A percentile compares a stretch with the other conserved stretches of the same genome.
Conservation (phyloP, 176 grass and related monocot genomes). For the Tuctoria greenei region DNA sequence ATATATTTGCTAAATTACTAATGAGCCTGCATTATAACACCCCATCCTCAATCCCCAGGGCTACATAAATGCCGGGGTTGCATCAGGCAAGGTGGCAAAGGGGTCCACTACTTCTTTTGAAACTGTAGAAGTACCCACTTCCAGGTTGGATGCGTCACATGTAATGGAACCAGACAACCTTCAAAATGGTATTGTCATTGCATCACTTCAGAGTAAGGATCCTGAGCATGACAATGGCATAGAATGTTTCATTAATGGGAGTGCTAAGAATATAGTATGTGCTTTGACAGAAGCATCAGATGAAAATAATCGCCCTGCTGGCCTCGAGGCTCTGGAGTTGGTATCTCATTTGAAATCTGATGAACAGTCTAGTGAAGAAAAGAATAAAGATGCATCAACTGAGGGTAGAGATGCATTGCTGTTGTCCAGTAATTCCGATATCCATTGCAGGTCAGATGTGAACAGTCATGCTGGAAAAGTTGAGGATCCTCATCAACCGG, state of each 20-base stretch:
- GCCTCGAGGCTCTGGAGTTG: slow-evolving; percentile 31
- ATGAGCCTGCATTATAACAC: slow-evolving; percentile 21
- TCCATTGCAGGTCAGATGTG: not conserved
- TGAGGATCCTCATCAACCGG: slow-evolving; percentile 28
- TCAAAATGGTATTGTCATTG: slow-evolving; percentile 37
- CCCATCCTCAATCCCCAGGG: slow-evolving; percentile 50
- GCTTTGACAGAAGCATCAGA: slow-evolving; percentile 36
- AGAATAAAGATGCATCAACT: slow-evolving; percentile 30
- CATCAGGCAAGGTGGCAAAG: slow-evolving; percentile 45
- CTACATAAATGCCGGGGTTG: slow-evolving; percentile 97
- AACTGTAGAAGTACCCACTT: slow-evolving; percentile 36
- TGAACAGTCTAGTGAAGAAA: slow-evolving; percentile 29
- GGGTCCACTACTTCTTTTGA: slow-evolving; percentile 29
- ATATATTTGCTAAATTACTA: slow-evolving; percentile 27
- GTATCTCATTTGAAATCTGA: slow-evolving; percentile 27
- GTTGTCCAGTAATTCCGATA: slow-evolving; percentile 20
- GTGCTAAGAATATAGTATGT: slow-evolving; percentile 30
- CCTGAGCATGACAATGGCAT: slow-evolving; percentile 20
- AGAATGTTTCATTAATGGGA: slow-evolving; percentile 11
- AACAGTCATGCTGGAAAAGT: slow-evolving; percentile 34
- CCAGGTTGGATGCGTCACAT: slow-evolving; percentile 43
- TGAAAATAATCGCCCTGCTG: slow-evolving; percentile 26
- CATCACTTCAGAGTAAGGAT: slow-evolving; percentile 37
- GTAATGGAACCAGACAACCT: slow-evolving; percentile 32
- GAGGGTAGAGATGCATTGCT: slow-evolving; percentile 31